A percentile compares a stretch with the other conserved stretches of the same genome.
phyloP scores from a whole-genome alignment of 352 stramenopile genomes.

The Phytophthora fragariaefolia region DNA sequence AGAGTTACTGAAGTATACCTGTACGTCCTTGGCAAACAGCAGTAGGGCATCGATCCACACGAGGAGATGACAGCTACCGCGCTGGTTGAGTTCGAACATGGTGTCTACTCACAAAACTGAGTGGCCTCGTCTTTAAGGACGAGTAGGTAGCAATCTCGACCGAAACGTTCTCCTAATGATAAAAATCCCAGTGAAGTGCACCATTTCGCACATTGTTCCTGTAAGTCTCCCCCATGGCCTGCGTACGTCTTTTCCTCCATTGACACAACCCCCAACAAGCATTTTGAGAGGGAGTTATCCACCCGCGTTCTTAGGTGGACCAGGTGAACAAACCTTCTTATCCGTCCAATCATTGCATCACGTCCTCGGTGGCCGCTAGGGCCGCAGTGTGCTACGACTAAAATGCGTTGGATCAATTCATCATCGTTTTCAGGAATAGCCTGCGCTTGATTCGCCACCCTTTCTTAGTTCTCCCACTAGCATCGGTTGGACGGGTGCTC shows the following conservation, averaged over 20 bases:
- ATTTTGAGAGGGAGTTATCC: background rate
- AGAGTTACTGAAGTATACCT: no score
- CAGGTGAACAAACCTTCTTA: constrained; percentile 1
- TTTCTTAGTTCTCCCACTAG: background rate
- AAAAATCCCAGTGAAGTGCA: constrained; percentile 17
- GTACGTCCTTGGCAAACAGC: no score
- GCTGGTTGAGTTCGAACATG: constrained; percentile 20
- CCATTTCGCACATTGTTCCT: constrained; percentile 21
- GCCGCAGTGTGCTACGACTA: background rate
- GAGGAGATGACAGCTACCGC: constrained; percentile 13
- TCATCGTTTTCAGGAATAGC: background rate
- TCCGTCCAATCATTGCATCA: background rate
- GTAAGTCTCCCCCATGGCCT: constrained; percentile 19
- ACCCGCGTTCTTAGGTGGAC: constrained; percentile 8
- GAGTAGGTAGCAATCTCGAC: constrained; percentile 3
- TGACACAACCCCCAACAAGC: constrained; percentile 17
- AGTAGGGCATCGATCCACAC: no score
- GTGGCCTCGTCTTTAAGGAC: constrained; percentile 27
- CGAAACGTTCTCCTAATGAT: constrained; percentile 14
- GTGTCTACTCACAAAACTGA: constrained; percentile 9
- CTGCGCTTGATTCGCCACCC: background rate
- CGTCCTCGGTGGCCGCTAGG: background rate
- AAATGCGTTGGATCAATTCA: background rate
- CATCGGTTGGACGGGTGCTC: background rate
- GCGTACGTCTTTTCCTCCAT: constrained; percentile 14